Evolutionary conservation across 2,329 filamentous ascomycete genomes (phyloP).

Genomic region (Neofusicoccum sp.): DNA sequence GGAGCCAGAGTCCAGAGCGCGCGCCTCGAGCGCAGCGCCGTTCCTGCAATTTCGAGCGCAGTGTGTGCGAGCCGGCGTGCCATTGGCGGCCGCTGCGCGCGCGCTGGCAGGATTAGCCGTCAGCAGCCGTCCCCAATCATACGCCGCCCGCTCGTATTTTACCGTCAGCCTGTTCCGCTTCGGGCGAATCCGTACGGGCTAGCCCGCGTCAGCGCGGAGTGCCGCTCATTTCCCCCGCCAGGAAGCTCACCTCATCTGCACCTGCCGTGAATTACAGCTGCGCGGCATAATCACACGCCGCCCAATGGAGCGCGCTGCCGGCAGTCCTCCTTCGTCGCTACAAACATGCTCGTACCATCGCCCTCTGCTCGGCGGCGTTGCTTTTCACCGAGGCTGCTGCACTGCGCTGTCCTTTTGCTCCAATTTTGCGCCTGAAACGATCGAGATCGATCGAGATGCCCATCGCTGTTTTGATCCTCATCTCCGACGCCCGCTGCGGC

Average conservation of each 20-base stretch:
- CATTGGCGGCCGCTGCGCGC: not conserved
- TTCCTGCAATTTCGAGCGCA: conserved; percentile 19
- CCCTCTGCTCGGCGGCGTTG: conserved; percentile 3
- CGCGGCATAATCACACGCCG: conserved; percentile 7
- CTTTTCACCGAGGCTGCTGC: conserved; percentile 13
- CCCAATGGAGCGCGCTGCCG: conserved; percentile 2
- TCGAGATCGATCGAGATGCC: conserved; percentile 18
- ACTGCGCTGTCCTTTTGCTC: not conserved
- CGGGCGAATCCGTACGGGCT: conserved; percentile 2
- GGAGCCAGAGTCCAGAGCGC: not conserved
- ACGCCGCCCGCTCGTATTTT: conserved; percentile 13
- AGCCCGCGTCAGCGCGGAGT: not conserved
- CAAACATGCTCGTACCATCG: not conserved
- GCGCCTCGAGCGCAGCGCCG: conserved; percentile 3
- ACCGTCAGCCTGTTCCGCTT: conserved; percentile 3
- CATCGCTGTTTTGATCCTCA: conserved; percentile 6
- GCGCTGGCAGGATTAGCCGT: conserved; percentile 14
- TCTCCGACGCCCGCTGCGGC: conserved; percentile 10
- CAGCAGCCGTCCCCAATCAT: not conserved
- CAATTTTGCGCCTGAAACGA: conserved; percentile 1
- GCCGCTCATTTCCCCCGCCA: conserved; percentile 9
- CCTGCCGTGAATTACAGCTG: not conserved
- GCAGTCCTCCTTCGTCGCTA: conserved; percentile 1
- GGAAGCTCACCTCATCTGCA: not conserved
- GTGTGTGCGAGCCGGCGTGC: conserved; percentile 4